phyloP scores from a whole-genome alignment of 257 asterid genomes.

The Scutellaria barbata region DNA sequence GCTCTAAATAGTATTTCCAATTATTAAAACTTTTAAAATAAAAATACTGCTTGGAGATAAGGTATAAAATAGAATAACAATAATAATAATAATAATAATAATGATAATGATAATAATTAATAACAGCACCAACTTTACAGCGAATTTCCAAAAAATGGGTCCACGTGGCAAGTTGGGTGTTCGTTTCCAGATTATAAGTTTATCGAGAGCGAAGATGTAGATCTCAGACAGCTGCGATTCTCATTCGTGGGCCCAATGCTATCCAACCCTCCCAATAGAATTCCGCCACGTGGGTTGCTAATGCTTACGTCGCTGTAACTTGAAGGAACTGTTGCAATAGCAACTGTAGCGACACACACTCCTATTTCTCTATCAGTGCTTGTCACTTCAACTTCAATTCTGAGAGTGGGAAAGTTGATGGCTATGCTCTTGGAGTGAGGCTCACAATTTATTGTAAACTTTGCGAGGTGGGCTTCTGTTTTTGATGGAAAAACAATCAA shows the following conservation, averaged over 20 bases:
- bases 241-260: conserved; percentile 36
- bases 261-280: conserved; percentile 33
- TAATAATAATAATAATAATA: not conserved
- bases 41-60: conserved; percentile 14
- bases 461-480: conserved; percentile 26
- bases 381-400: conserved; percentile 27
- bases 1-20: not conserved
- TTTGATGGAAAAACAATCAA: conserved; percentile 26
- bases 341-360: conserved; percentile 16
- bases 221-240: conserved; percentile 45
- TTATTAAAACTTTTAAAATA: not conserved
- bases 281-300: conserved; percentile 32
- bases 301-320: conserved; percentile 32
- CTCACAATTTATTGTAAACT: not conserved
- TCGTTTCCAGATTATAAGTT: conserved; percentile 42
- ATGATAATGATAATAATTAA: not conserved
- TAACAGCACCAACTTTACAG: conserved; percentile 30
- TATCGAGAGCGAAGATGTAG: conserved; percentile 36
- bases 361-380: conserved; percentile 31
- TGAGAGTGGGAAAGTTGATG: conserved; percentile 30
- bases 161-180: conserved; percentile 50
- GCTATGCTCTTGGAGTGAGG: not conserved
- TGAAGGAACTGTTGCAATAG: conserved; percentile 20
- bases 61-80: conserved; percentile 14
- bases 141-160: conserved; percentile 18